These are phyloP conservation scores for Suillus cothurnatus DNA, from an alignment of 768 basidiomycete genomes.

Conservation along the genomic window DNA sequence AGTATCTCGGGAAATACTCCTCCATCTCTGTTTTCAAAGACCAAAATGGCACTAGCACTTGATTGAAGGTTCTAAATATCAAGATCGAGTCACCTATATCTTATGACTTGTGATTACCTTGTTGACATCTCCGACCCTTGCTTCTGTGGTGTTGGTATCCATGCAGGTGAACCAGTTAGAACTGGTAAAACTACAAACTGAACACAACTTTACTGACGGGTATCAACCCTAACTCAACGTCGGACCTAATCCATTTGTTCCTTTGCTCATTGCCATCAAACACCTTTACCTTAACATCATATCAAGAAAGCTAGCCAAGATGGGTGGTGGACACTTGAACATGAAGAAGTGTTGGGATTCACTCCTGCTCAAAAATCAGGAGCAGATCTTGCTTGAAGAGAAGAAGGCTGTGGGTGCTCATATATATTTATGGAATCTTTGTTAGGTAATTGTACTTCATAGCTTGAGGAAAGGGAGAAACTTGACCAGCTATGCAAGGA, in stretches of 20 bases:
- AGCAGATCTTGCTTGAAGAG: constrained; percentile 98
- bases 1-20: constrained; percentile 90
- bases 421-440: background rate
- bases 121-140: constrained; percentile 82
- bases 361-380: constrained; percentile 97
- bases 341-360: constrained; percentile 99
- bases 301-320: constrained; percentile 51
- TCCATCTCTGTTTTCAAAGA: constrained; percentile 98
- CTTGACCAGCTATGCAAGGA: constrained; percentile 96
- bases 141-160: constrained; percentile 94
- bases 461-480: constrained; percentile 99
- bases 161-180: background rate
- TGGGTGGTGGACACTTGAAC: constrained; percentile 98
- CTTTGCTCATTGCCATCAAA: constrained; percentile 14
- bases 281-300: constrained; percentile 8
- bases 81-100: constrained; percentile 45
- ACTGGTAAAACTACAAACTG: background rate
- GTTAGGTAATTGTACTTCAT: constrained; percentile 20
- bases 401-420: constrained; percentile 80
- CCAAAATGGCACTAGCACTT: constrained; percentile 72
- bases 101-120: constrained; percentile 89
- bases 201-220: constrained; percentile 60
- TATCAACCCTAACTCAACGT: constrained; percentile 64
- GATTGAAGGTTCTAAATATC: constrained; percentile 75
- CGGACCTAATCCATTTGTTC: constrained; percentile 12